Percentiles rank a stretch among this genome's conserved stretches.
These are phyloP conservation scores for Cenchrus fungigraminus DNA, from an alignment of 176 grass and related monocot genomes.

Conservation along the genomic window DNA sequence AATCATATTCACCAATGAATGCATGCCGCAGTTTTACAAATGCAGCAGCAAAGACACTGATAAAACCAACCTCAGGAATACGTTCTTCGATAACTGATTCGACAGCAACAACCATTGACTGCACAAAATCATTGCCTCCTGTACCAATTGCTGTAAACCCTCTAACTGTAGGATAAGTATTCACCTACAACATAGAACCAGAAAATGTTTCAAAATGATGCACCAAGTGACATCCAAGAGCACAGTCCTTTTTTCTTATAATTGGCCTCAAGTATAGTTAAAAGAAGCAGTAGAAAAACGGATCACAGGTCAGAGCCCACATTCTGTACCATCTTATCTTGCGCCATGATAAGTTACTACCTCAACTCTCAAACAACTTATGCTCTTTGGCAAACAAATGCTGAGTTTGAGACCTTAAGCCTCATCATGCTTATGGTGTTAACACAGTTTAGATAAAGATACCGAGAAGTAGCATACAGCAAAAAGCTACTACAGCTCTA, in stretches of 20 bases:
- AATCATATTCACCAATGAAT: slow-evolving; percentile 5
- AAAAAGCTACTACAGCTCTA: background rate
- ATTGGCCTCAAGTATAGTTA: background rate
- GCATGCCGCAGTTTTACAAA: background rate
- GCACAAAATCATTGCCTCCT: slow-evolving; percentile 90
- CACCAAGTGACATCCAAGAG: background rate
- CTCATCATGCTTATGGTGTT: background rate
- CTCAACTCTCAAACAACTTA: slow-evolving; percentile 1
- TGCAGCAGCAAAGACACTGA: background rate
- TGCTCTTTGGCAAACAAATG: background rate
- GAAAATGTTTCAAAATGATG: background rate
- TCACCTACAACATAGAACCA: slow-evolving; percentile 52
- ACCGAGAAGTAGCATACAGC: background rate
- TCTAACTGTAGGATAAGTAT: slow-evolving; percentile 77
- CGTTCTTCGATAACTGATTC: slow-evolving; percentile 68
- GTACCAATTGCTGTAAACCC: slow-evolving; percentile 81
- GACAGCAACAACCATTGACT: slow-evolving; percentile 78
- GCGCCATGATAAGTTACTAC: background rate
- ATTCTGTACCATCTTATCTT: background rate
- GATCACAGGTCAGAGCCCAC: background rate
- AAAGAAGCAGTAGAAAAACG: background rate
- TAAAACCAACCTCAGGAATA: slow-evolving; percentile 65
- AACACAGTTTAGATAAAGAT: background rate
- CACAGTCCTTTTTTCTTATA: slow-evolving; percentile 9
- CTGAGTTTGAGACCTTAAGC: background rate